These are phyloP conservation scores for Phytophthora megakarya DNA, from an alignment of 352 stramenopile genomes.

Conservation along the genomic window DNA sequence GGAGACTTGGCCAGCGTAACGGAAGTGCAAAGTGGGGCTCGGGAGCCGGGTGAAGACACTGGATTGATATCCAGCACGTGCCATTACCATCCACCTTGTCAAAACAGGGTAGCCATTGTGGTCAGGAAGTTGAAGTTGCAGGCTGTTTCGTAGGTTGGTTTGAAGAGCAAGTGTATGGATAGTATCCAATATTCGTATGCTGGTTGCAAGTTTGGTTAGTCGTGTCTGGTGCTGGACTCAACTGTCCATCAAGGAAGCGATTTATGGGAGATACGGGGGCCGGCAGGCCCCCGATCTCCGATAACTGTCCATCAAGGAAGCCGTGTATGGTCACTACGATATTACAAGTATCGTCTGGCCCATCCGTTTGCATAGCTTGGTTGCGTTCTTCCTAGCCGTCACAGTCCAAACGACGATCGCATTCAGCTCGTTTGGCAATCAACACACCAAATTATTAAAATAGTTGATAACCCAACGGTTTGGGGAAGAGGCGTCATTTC, in stretches of 20 bases:
- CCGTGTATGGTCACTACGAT: not conserved
- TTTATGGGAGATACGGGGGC: too few relatives aligned
- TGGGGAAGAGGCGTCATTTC: too few relatives aligned
- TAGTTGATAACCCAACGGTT: too few relatives aligned
- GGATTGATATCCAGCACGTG: slow-evolving; percentile 18
- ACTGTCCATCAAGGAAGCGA: not conserved
- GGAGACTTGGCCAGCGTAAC: slow-evolving; percentile 8
- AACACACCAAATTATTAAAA: not conserved
- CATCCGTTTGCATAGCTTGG: not conserved
- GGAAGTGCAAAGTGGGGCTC: slow-evolving; percentile 1
- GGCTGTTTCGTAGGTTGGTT: not conserved
- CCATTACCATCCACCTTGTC: slow-evolving; percentile 12
- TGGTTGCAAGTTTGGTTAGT: not conserved
- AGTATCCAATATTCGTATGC: not conserved
- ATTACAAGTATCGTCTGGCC: not conserved
- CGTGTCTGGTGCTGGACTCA: not conserved
- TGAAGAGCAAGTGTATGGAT: not conserved
- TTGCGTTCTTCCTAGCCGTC: not conserved
- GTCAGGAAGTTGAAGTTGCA: slow-evolving; percentile 30
- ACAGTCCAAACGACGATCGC: not conserved
- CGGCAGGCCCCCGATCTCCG: too few relatives aligned
- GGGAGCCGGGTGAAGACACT: not conserved
- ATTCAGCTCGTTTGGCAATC: not conserved
- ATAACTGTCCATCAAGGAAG: not conserved
- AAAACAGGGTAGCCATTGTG: slow-evolving; percentile 2